Conservation (phyloP, 148 eudicot genomes). For the Hydrangea macrophylla region DNA sequence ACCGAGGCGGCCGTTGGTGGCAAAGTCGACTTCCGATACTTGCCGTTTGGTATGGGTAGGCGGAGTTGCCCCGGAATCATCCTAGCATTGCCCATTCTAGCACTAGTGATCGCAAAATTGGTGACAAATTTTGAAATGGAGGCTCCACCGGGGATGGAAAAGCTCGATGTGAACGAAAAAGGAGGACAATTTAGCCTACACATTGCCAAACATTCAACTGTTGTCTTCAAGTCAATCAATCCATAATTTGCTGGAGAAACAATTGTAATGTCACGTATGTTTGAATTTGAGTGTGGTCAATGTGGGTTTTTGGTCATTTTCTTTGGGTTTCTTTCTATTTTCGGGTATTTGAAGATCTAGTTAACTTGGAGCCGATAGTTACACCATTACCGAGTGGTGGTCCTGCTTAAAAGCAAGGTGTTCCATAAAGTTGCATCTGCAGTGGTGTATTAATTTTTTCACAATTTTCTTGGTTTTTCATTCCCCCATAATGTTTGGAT, state of each 20-base stretch:
- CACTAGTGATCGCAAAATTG: slow-evolving; percentile 38
- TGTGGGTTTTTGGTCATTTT: too few relatives aligned
- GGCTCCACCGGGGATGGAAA: slow-evolving; percentile 38
- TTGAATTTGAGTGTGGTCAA: neutral
- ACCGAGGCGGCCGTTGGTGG: slow-evolving; percentile 46
- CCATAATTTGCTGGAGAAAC: neutral
- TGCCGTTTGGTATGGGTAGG: slow-evolving; percentile 75
- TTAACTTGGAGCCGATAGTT: too few relatives aligned
- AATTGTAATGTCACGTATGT: neutral
- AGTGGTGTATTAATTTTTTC: neutral
- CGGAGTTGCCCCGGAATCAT: slow-evolving; percentile 79
- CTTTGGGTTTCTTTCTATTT: too few relatives aligned
- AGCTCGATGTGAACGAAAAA: slow-evolving; percentile 50
- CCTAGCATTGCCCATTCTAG: slow-evolving; percentile 68
- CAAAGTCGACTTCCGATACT: slow-evolving; percentile 51
- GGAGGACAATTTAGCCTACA: slow-evolving; percentile 79
- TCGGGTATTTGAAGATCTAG: too few relatives aligned
- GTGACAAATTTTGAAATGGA: slow-evolving; percentile 48
- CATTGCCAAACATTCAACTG: slow-evolving; percentile 56
- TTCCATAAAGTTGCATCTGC: neutral
- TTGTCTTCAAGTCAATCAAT: slow-evolving; percentile 39
- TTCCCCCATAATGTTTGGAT: neutral
- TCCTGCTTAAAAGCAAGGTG: neutral
- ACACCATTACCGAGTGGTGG: too few relatives aligned
- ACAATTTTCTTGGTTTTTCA: neutral